Base-by-base conservation (phyloP, 495 filamentous ascomycete genomes). In the Penicillium robsamsonii region DNA sequence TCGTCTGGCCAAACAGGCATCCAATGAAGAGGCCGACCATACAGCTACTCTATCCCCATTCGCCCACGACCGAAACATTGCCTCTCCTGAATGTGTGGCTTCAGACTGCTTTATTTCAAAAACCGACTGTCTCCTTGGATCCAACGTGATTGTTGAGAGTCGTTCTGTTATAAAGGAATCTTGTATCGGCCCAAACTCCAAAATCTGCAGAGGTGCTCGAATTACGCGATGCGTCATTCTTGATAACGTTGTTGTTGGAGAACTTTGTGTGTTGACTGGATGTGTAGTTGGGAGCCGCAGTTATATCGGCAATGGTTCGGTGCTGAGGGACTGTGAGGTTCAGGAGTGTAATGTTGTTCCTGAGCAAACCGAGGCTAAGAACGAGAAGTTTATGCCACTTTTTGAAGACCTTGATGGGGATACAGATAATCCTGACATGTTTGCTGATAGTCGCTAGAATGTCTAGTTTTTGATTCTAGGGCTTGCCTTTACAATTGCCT, bases 301-400 rank as follows among this genome's bases (percentile, higher is more conserved):
- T 17, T 15, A 5, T 22, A 29, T 50, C 17, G 48, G 24, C n/a
- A 38, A 35, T 2, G n/a, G 17, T 4, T 50, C 33, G 2, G 31
- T 40, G 31, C 33, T 50, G 1, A 27, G 5, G 13, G 35, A 50
- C 18, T 50, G 48, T 29, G 33, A 50, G 24, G 33, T 41, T 17
- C 48, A 50, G n/a, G 35, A 30, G 13, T 20, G 48, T 27, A 9
- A 40, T 41, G 25, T 29, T 40, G 35, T 50, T 24, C 48, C 48
- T 35, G 48, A 40, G 15, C 0, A 27, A 18, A 40, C 33, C 1
- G 48, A 50, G 13, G 48, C 35, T 12, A 38, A 18, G 48, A 18
- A 41, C 5, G 33, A 50, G 22, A 50, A 17, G 13, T 50, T 50
- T n/a, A 50, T 46, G 43, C 43, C 43, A 17, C 9, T 46, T 15